These are phyloP conservation scores for Nymphaea thermarum DNA, from an alignment of 164 flowering plant genomes.

Conservation along the genomic window DNA sequence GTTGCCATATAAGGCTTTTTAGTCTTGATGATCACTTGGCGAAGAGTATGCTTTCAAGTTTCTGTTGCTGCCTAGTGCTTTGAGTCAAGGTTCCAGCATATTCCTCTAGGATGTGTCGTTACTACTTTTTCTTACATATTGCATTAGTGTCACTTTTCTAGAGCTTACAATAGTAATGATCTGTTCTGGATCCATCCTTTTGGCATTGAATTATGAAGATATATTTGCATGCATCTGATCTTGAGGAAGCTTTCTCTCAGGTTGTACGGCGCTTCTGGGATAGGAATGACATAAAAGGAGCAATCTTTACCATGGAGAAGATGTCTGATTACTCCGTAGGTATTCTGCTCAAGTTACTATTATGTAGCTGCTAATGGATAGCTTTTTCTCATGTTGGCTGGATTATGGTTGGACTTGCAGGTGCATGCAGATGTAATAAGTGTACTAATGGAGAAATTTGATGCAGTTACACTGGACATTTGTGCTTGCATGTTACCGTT, in stretches of 20 bases:
- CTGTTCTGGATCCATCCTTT: no score
- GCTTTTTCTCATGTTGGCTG: background rate
- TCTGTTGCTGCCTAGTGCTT: no score
- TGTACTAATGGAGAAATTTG: slow-evolving; percentile 51
- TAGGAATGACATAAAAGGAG: slow-evolving; percentile 71
- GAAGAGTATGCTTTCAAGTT: no score
- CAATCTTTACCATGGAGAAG: slow-evolving; percentile 64
- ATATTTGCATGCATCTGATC: background rate
- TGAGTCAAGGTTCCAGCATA: no score
- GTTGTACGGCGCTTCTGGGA: slow-evolving; percentile 65
- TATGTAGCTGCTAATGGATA: background rate
- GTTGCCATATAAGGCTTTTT: no score
- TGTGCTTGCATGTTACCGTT: slow-evolving; percentile 77
- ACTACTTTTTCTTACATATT: no score
- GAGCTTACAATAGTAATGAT: no score
- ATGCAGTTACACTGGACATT: slow-evolving; percentile 57
- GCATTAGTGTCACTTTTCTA: no score
- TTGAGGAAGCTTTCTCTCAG: slow-evolving; percentile 21
- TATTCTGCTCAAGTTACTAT: slow-evolving; percentile 3
- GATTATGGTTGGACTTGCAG: slow-evolving; percentile 22
- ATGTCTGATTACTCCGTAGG: slow-evolving; percentile 89
- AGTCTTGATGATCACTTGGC: no score
- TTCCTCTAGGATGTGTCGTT: no score
- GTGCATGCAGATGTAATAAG: slow-evolving; percentile 76
- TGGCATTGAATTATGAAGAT: background rate